A percentile compares a stretch with the other conserved stretches of the same genome.
Evolutionary conservation across 2,329 filamentous ascomycete species (phyloP).

Genomic region (Sarocladium brachiariae): DNA sequence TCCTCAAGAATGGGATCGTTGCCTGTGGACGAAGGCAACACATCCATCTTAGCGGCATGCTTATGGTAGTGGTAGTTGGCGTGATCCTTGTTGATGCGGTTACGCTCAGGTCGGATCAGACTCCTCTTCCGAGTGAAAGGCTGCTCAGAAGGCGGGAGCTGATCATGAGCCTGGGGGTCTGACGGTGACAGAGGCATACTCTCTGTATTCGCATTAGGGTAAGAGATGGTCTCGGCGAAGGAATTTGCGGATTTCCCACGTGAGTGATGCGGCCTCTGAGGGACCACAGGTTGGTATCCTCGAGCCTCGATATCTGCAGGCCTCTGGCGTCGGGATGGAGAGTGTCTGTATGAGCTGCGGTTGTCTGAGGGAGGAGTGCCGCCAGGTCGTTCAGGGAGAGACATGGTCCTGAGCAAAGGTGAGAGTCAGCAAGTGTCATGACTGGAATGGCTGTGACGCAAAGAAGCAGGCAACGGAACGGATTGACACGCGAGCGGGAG

Average conservation of each 20-base stretch:
- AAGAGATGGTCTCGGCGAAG: conserved; percentile 49
- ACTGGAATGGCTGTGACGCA: conserved; percentile 5
- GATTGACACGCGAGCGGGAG: not conserved
- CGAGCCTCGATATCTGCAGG: conserved; percentile 66
- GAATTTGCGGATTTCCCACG: conserved; percentile 53
- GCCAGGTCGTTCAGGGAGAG: conserved; percentile 58
- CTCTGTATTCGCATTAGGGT: conserved; percentile 50
- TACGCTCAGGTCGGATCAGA: conserved; percentile 81
- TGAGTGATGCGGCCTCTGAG: conserved; percentile 36
- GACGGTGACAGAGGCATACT: conserved; percentile 46
- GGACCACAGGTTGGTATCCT: conserved; percentile 36
- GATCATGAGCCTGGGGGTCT: conserved; percentile 23
- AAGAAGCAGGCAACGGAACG: not conserved
- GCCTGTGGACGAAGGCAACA: conserved; percentile 84
- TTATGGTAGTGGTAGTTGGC: conserved; percentile 95
- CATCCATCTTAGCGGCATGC: conserved; percentile 88
- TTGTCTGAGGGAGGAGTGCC: conserved; percentile 52
- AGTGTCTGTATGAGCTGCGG: conserved; percentile 59
- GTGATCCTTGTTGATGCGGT: conserved; percentile 76
- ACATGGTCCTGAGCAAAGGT: conserved; percentile 42
- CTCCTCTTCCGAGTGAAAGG: conserved; percentile 68
- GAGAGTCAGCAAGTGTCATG: conserved; percentile 6
- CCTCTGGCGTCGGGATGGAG: conserved; percentile 57
- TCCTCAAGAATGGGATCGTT: conserved; percentile 84
- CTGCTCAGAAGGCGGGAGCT: conserved; percentile 23